Conservation (phyloP, 495 filamentous ascomycete species). For the Xylaria scruposa region DNA sequence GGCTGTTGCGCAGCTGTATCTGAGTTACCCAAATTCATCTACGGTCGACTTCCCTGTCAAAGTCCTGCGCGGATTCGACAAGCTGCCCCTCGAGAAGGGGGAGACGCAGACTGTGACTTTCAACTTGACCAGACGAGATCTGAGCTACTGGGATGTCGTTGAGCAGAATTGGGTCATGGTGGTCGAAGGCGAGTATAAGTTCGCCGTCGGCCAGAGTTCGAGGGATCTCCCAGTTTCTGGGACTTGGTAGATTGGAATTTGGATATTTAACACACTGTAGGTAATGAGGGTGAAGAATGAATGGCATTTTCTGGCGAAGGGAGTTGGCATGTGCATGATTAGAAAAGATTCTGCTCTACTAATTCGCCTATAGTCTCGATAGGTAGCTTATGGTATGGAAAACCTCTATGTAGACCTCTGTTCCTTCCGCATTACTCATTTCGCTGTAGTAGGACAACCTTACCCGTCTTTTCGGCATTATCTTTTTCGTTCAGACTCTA, state of each 20-base stretch:
- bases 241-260: conserved; percentile 39
- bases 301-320: not conserved
- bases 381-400: not conserved
- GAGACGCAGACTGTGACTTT: conserved; percentile 69
- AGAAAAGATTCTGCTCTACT: not conserved
- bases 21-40: conserved; percentile 70
- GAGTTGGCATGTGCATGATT: not conserved
- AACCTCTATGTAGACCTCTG: not conserved
- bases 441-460: no score
- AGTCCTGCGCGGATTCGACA: conserved; percentile 83
- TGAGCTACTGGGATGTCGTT: conserved; percentile 79
- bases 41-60: conserved; percentile 78
- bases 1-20: conserved; percentile 83
- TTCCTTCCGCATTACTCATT: not conserved
- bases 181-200: conserved; percentile 51
- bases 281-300: not conserved
- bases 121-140: conserved; percentile 75
- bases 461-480: not conserved
- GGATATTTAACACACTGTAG: not conserved
- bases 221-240: conserved; percentile 43
- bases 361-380: not conserved
- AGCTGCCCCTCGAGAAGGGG: conserved; percentile 65
- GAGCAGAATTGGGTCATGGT: conserved; percentile 85
- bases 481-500: not conserved
- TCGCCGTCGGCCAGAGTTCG: conserved; percentile 54